Conservation (phyloP, 495 filamentous ascomycete genomes). For the Neurospora cerealis region DNA sequence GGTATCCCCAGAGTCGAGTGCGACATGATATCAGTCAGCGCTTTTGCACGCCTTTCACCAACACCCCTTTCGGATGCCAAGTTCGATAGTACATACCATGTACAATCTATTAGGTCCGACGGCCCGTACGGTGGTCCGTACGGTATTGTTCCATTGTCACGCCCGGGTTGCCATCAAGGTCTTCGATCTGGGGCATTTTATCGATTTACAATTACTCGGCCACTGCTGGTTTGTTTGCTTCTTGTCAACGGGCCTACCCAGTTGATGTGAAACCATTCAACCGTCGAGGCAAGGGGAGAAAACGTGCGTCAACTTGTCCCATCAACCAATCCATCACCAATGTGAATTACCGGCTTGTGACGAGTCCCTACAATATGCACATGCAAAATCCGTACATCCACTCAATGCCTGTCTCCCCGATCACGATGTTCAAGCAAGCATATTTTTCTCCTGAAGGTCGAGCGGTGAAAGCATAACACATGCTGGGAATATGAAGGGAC, state of each 20-base stretch:
- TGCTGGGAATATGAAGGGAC: not conserved
- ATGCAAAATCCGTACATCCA: not conserved
- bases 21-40: not conserved
- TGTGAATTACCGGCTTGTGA: not conserved
- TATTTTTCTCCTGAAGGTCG: not conserved
- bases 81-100: not conserved
- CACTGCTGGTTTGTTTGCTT: not conserved
- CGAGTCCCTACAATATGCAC: not conserved
- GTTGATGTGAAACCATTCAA: not conserved
- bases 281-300: not conserved
- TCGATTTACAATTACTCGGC: not conserved
- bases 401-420: not conserved
- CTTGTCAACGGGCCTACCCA: not conserved
- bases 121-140: not conserved
- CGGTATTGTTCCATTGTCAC: not conserved
- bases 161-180: not conserved
- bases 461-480: not conserved
- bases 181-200: not conserved
- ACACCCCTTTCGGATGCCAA: not conserved
- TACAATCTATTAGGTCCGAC: not conserved
- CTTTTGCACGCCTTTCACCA: not conserved
- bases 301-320: not conserved
- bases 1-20: not conserved
- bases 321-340: not conserved
- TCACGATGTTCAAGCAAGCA: not conserved